Base-by-base conservation (phyloP, 192 early-diverging fungal genomes). In the Umbelopsis vinacea region DNA sequence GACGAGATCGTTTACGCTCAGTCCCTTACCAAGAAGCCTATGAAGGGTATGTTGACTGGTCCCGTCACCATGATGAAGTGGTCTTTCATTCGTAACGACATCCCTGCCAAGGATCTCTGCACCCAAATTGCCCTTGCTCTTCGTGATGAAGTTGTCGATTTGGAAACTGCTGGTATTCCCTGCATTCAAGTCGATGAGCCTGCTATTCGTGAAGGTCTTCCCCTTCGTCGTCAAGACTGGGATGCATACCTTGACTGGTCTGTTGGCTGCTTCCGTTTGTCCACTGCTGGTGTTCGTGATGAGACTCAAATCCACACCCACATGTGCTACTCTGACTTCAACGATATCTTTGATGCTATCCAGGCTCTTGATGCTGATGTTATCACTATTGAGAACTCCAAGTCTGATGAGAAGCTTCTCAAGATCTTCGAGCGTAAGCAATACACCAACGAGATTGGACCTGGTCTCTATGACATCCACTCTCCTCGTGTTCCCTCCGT, bases 41-140 rank as follows among this genome's bases (percentile, higher is more conserved):
- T 99, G 92, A 99, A 99, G 90, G 97, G 96, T 77, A 99, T 99
- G 97, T 91, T 99, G 67, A 99, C 97, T 38, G 97, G 97, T 33
- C 97, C 97, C 26, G 92, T 99, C 52, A 99, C 97, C 72, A 97
- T 96, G 81, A 90, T 98, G 76, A 91, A 95, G 84, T 99, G 97
- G 97, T 99, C 97, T 24, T 99, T 99, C 81, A 94, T 97, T 66
- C 95, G 97, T 83, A 94, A 98, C 77, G 97, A 99, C 86, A 92
- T 97, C 79, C 93, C 95, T 52, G 88, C 92, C 76, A 83, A 85
- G 26, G 85, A 88, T 66, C 93, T 96, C 54, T 89, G 94, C 73
- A 87, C 84, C 43, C 97, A 99, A 84, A 84, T 99, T 48, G 97
- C 94, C 38, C 85, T 99, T 74, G 97, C 97, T 54, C 90, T 99